Base-by-base conservation (phyloP, 169 alveolate genomes). In the Plasmodium chabaudi region DNA sequence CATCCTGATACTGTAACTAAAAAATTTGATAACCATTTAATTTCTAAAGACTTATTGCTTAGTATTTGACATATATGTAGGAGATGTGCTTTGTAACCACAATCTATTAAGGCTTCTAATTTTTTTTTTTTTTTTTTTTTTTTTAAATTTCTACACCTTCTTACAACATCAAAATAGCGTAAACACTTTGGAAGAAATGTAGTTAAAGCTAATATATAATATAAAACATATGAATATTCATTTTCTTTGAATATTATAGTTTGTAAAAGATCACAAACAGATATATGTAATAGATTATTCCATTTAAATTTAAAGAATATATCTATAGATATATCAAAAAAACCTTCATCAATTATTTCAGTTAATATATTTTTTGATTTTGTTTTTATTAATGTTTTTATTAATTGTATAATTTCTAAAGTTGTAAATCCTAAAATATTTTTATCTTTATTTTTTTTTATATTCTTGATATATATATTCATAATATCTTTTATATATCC, bases 81-180 rank as follows among this genome's bases (percentile, higher is more conserved):
- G 9, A 77, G 55, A 64, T 77, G 88, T 23, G 88, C 88, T 39
- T 77, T 77, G 44, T 77, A 77, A n/a, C 88, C 88, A 77, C 88
- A 77, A 77, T 77, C 88, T 1, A 77, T 77, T 15, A 77, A 27
- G 12, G 64, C 65, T 34, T 77, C 88, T 13, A 77, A 64, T 77
- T 77, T 77, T 77, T 77, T 77, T 77, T 21, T 77, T 44, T 68
- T 77, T 64, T 77, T 77, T 51, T 77, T 77, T 63, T 77, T 77
- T 77, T 77, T 77, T 47, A 77, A 61, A 44, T 53, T 77, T 64
- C 88, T 12, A 49, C 88, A 77, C 10, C 88, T 51, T 51, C 88
- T 61, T 0, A 77, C 88, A 1, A 75, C 88, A 34, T 77, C 88
- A 21, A 77, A 77, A 68, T 77, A 77, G 1, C 88, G 60, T 15